Evolutionary conservation across 495 filamentous ascomycete species (phyloP).

Genomic region (Cenococcum geophilum): DNA sequence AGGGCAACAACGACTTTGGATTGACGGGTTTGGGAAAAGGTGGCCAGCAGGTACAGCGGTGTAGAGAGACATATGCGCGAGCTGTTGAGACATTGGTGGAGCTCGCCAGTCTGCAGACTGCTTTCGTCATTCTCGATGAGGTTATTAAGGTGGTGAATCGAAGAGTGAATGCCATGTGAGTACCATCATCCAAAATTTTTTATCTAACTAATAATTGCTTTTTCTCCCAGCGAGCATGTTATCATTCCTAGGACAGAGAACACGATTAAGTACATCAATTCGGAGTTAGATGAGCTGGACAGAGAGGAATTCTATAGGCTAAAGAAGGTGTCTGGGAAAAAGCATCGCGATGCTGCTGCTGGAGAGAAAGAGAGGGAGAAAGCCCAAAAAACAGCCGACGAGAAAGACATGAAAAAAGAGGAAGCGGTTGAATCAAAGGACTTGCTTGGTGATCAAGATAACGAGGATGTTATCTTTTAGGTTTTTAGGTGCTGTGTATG

Average conservation of each 20-base stretch:
- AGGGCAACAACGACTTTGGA: slow-evolving; percentile 92
- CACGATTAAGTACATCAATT: slow-evolving; percentile 99
- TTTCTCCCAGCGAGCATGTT: slow-evolving; percentile 65
- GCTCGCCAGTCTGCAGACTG: slow-evolving; percentile 92
- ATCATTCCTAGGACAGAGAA: slow-evolving; percentile 98
- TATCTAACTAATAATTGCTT: slow-evolving; percentile 2
- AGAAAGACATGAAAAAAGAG: slow-evolving; percentile 42
- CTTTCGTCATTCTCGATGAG: slow-evolving; percentile 95
- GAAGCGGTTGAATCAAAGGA: slow-evolving; percentile 51
- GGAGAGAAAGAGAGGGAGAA: slow-evolving; percentile 51
- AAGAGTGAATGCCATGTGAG: slow-evolving; percentile 95
- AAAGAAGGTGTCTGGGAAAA: slow-evolving; percentile 97
- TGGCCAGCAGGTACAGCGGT: slow-evolving; percentile 92
- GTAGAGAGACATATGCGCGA: slow-evolving; percentile 92
- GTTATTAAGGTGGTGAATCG: slow-evolving; percentile 99
- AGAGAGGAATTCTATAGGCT: slow-evolving; percentile 96
- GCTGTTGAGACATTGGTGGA: slow-evolving; percentile 97
- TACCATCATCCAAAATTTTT: slow-evolving; percentile 12
- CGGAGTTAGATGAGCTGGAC: slow-evolving; percentile 95
- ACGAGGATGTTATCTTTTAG: slow-evolving; percentile 94
- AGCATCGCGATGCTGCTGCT: slow-evolving; percentile 73
- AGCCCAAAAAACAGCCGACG: slow-evolving; percentile 37
- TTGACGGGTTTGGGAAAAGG: slow-evolving; percentile 95
- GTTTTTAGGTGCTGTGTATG: not conserved
- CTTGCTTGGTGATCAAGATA: slow-evolving; percentile 76